These are phyloP conservation scores for Phytophthora capsici DNA, from an alignment of 352 stramenopile genomes.

Conservation along the genomic window DNA sequence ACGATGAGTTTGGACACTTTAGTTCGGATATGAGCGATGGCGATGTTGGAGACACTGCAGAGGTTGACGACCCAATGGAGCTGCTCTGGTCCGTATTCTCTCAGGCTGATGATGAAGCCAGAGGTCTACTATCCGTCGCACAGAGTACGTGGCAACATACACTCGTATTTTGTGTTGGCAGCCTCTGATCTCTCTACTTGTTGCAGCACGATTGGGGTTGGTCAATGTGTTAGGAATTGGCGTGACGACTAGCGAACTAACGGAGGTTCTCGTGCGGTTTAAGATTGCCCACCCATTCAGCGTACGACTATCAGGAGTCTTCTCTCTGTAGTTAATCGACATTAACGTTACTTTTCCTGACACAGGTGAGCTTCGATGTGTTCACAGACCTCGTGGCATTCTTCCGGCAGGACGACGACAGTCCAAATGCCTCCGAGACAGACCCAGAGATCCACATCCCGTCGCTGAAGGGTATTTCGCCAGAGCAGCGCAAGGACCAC, in stretches of 20 bases:
- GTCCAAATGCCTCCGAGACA: not conserved
- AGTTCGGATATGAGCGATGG: constrained; percentile 59
- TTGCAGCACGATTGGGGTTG: constrained; percentile 62
- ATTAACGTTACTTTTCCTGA: not conserved
- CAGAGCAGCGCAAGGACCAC: constrained; percentile 11
- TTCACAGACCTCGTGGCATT: constrained; percentile 61
- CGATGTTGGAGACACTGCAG: constrained; percentile 43
- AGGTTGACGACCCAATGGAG: constrained; percentile 69
- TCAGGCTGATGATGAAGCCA: constrained; percentile 44
- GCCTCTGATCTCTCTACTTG: not conserved
- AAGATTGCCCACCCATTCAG: constrained; percentile 45
- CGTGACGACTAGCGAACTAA: constrained; percentile 52
- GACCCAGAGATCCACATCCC: constrained; percentile 4
- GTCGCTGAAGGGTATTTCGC: constrained; percentile 4
- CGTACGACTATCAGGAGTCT: constrained; percentile 23
- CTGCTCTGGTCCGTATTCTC: constrained; percentile 74
- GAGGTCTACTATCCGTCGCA: constrained; percentile 49
- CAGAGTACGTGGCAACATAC: constrained; percentile 51
- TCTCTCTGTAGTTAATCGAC: no score
- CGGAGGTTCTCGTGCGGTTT: constrained; percentile 34
- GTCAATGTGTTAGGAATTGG: constrained; percentile 68
- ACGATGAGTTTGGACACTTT: constrained; percentile 57
- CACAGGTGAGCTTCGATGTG: constrained; percentile 67
- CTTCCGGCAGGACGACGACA: constrained; percentile 29
- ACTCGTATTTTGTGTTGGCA: not conserved